Base-by-base conservation (phyloP, 2,329 filamentous ascomycete genomes). In the Aspergillus sp. region DNA sequence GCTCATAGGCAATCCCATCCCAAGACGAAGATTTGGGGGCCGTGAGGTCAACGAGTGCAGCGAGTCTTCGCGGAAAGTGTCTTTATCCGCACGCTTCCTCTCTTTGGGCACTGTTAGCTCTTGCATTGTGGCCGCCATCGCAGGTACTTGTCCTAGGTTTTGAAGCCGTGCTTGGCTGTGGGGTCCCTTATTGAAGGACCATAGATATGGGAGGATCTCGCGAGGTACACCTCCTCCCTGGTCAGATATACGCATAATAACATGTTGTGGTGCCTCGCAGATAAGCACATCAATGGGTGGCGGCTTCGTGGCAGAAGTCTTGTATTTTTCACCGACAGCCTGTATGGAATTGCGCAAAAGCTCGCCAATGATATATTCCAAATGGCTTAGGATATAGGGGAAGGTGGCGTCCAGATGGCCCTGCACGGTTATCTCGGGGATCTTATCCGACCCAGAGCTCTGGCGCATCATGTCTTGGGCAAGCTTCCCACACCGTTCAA, bases 361-460 rank as follows among this genome's bases (percentile, higher is more conserved):
- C 70, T 98, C 93, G 40, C 93, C 90, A 45, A 98, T 81, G 56
- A 98, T 96, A 68, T 98, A 98, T 69, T 98, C 91, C 40, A 98
- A 79, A 64, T 97, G 93, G 60, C 85, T 93, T 40, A 95, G 79
- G 51, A 98, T 97, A 60, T 96, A 98, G 1, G 94, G 93, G 61
- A 98, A 98, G 29, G 84, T 95, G 5, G 90, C 90, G 28, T 88
- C 82, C 2, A 93, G 75, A 61, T 98, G 90, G 19, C 94, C 93
- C 49, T 86, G 79, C 45, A 98, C 76, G 37, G 78, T 81, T 66
- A 98, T 87, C 50, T 90, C 82, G 5, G 93, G 93, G 2, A 98
- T 78, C 40, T 76, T 72, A 43, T 83, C 75, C 1, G 83, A 75
- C 1, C 86, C 87, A 56, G 94, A 90, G 40, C 85, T 86, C 44